Evolutionary conservation across 805 yeast species (phyloP).

Genomic region (Wickerhamomyces xylosicus): DNA sequence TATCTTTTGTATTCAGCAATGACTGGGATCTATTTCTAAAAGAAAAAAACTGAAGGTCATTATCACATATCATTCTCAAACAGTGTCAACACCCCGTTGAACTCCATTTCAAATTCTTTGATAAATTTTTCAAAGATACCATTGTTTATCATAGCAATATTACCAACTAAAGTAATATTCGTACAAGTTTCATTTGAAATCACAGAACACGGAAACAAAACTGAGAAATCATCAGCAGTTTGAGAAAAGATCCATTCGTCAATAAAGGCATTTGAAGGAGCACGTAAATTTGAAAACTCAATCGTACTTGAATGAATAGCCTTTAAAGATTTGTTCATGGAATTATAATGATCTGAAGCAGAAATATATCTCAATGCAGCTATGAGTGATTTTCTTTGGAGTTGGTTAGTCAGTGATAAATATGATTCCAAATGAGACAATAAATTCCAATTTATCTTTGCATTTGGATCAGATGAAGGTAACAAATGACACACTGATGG

Average conservation of each 20-base stretch:
- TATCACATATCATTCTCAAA: too few species aligned
- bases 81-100: background rate
- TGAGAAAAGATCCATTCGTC: background rate
- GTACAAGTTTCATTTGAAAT: background rate
- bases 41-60: too few species aligned
- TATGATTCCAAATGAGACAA: background rate
- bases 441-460: background rate
- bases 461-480: too few species aligned
- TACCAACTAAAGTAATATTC: background rate
- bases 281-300: background rate
- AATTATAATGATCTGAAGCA: background rate
- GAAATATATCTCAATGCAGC: background rate
- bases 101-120: background rate
- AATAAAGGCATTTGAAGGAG: background rate
- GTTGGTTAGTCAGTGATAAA: background rate
- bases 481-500: background rate
- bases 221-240: background rate
- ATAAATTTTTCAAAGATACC: background rate
- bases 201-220: background rate
- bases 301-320: background rate
- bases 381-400: background rate
- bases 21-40: too few species aligned
- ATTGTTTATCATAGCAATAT: background rate
- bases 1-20: too few species aligned
- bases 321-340: background rate